Conservation (phyloP, 2,329 filamentous ascomycete genomes). For the Ceratocystis papillata region DNA sequence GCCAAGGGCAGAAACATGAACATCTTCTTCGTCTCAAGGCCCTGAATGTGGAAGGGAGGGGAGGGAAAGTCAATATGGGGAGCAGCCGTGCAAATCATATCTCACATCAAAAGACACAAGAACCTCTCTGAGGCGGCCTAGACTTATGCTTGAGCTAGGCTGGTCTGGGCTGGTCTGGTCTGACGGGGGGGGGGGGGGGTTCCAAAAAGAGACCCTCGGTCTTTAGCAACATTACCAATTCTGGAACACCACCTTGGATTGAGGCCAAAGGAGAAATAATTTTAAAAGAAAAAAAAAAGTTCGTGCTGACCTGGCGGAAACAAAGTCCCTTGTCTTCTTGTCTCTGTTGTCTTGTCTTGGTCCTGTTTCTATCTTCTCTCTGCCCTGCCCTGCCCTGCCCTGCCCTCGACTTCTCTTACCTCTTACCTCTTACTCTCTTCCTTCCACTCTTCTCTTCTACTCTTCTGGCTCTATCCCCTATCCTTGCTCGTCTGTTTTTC, state of each 20-base stretch:
- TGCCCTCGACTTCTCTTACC: neutral
- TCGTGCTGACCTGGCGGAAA: neutral
- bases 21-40: neutral
- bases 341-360: neutral
- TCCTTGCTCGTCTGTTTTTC: neutral
- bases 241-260: neutral
- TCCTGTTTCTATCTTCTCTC: no score
- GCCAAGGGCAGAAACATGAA: neutral
- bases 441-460: neutral
- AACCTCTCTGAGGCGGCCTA: neutral
- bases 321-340: conserved; percentile 1
- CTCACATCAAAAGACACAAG: neutral
- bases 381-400: neutral
- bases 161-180: no score
- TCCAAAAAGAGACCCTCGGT: neutral
- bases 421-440: neutral
- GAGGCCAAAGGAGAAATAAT: neutral
- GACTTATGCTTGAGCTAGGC: no score
- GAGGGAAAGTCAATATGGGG: neutral
- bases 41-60: neutral
- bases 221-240: neutral
- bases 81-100: neutral
- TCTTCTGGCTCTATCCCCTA: neutral
- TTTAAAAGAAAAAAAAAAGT: neutral
- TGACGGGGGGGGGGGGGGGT: neutral